phyloP scores from a whole-genome alignment of 495 filamentous ascomycete species.

The Coniosporium apollinis region DNA sequence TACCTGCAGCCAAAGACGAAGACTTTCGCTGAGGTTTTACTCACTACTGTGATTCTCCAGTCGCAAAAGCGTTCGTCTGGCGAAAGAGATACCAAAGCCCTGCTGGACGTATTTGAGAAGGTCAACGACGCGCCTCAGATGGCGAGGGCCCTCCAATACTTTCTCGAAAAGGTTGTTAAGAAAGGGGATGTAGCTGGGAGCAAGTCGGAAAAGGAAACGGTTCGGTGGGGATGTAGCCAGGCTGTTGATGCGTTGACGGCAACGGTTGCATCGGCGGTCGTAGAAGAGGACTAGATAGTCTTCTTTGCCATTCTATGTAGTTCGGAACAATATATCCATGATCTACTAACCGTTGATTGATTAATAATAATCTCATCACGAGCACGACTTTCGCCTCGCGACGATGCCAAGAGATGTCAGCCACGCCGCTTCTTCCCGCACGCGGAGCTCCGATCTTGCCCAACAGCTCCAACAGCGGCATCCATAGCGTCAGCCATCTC shows the following conservation, averaged over 20 bases:
- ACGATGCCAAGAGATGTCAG: no score
- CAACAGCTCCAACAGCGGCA: no score
- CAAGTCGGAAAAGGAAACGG: constrained; percentile 39
- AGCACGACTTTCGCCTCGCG: no score
- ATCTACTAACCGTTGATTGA: no score
- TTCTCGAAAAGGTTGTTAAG: constrained; percentile 54
- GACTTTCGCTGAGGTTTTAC: constrained; percentile 60
- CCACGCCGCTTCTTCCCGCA: no score
- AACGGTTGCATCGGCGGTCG: no score
- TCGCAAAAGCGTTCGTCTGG: constrained; percentile 27
- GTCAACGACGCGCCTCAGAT: constrained; percentile 43
- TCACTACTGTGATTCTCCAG: constrained; percentile 57
- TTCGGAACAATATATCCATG: no score
- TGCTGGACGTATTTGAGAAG: constrained; percentile 50
- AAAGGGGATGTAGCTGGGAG: constrained; percentile 52
- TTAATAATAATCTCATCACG: no score
- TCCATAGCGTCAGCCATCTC: no score
- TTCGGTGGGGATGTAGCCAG: constrained; percentile 56
- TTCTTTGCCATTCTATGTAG: no score
- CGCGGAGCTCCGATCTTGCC: no score
- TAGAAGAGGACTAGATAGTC: no score
- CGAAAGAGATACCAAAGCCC: constrained; percentile 31
- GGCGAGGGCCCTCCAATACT: constrained; percentile 55
- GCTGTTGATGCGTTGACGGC: constrained; percentile 30
- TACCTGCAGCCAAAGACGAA: constrained; percentile 62